Evolutionary conservation across 2,329 filamentous ascomycete genomes (phyloP), one percentile per base, ranked within the genome.

Genomic region (Cryphonectria carpinicola): DNA sequence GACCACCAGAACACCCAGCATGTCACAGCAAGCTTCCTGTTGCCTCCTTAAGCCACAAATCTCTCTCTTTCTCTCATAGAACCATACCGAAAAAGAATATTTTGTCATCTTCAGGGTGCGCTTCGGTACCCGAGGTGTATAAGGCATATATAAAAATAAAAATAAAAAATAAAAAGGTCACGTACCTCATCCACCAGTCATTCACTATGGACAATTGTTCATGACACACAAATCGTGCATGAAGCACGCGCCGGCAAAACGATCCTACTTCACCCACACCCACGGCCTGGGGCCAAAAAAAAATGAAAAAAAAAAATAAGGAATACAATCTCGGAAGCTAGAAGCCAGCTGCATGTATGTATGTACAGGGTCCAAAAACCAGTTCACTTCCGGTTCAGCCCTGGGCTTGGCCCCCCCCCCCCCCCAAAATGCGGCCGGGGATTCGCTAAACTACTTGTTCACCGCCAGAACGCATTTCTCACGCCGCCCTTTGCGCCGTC

Each of bases 401-500:
- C 7, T 49, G 19, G 22, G 46, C 22, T 49, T 46, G 25, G 35
- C 37, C 32, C 32, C 32, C 32, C 32, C 32, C 32, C 32, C 32
- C 37, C 61, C 25, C 28, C n/a, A n/a, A 25, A 67, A 67, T n/a
- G 46, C 46, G 22, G 46, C 46, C 46, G 14, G 28, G 67, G 61
- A 39, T 70, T 70, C 46, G 68, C 68, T 49, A 10, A n/a, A n/a
- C 7, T 56, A 62, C 65, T 17, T 25, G 60, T 43, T 72, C 70
- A 72, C 70, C 70, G 70, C 70, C 70, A 46, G 43, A 70, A 28
- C 35, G 43, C n/a, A 25, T 43, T 49, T 37, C 32, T 28, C 49
- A 46, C 68, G 68, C 65, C 70, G 67, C 70, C 39, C 58, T 39
- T 67, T 19, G 68, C 70, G 70, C 65, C 66, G 67, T 41, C 63